These are phyloP conservation scores for Puccinellia tenuiflora DNA, from an alignment of 176 grass and related monocot genomes.

Conservation along the genomic window DNA sequence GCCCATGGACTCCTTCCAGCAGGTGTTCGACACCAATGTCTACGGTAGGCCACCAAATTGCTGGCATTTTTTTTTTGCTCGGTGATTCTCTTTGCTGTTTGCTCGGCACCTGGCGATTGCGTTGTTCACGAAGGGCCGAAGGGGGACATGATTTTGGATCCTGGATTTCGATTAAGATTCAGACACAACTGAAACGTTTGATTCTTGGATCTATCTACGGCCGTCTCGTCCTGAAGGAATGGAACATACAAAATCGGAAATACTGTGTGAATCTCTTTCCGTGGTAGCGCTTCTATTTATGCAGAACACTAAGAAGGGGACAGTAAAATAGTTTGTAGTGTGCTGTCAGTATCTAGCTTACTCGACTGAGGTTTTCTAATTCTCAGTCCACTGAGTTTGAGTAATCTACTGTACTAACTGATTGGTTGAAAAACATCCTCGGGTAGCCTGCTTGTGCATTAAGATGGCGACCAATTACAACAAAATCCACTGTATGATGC, in stretches of 20 bases:
- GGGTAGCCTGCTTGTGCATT: background rate
- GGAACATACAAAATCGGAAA: background rate
- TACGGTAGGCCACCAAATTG: conserved; percentile 39
- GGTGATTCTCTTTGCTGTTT: background rate
- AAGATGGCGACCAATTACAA: background rate
- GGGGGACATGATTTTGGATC: conserved; percentile 31
- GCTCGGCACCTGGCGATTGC: background rate
- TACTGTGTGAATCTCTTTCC: background rate
- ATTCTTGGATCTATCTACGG: background rate
- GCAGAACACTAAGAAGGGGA: background rate
- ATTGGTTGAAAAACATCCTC: no score
- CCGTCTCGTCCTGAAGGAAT: background rate
- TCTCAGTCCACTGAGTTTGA: no score
- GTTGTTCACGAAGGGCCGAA: background rate
- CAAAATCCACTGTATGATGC: background rate
- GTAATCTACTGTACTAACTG: no score
- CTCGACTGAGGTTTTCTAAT: background rate
- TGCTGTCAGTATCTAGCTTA: background rate
- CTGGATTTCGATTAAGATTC: background rate
- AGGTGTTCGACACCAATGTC: conserved; percentile 81
- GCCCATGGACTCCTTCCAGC: conserved; percentile 57
- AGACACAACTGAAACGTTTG: background rate
- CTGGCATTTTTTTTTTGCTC: background rate
- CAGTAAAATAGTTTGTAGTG: background rate
- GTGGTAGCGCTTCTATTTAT: background rate